A percentile compares a stretch with the other conserved stretches of the same genome.
phyloP scores from a whole-genome alignment of 805 yeast genomes.

The Lipomyces japonicus region DNA sequence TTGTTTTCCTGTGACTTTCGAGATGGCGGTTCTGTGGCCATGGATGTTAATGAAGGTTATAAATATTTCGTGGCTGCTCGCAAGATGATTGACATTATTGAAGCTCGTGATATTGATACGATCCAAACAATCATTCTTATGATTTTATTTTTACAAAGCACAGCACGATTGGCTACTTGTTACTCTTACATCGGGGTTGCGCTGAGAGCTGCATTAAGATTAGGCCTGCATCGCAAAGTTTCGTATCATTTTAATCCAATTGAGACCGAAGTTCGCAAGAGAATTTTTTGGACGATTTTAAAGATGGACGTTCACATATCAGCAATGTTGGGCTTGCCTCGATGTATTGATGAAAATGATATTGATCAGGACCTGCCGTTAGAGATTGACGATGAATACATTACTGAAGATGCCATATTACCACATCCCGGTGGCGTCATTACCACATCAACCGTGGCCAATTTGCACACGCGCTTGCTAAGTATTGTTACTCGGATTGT shows the following conservation, averaged over 20 bases:
- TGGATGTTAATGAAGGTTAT: constrained; percentile 58
- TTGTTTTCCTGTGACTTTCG: constrained; percentile 46
- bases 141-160: constrained; percentile 79
- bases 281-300: constrained; percentile 84
- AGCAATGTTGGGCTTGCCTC: constrained; percentile 80
- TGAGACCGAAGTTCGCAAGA: constrained; percentile 75
- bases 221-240: constrained; percentile 76
- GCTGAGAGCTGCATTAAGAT: constrained; percentile 71
- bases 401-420: constrained; percentile 60
- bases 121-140: constrained; percentile 86
- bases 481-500: constrained; percentile 68
- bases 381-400: constrained; percentile 82
- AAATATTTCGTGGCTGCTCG: constrained; percentile 77
- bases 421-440: constrained; percentile 44
- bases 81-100: constrained; percentile 73
- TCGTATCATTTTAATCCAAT: constrained; percentile 64
- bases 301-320: constrained; percentile 88
- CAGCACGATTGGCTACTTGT: constrained; percentile 81
- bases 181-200: constrained; percentile 89
- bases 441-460: constrained; percentile 64
- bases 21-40: constrained; percentile 13
- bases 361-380: constrained; percentile 83
- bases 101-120: constrained; percentile 74
- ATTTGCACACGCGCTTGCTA: constrained; percentile 75
- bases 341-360: constrained; percentile 70